Base-by-base conservation (phyloP, 1,284 basidiomycete genomes). In the Ceratobasidium sp. region DNA sequence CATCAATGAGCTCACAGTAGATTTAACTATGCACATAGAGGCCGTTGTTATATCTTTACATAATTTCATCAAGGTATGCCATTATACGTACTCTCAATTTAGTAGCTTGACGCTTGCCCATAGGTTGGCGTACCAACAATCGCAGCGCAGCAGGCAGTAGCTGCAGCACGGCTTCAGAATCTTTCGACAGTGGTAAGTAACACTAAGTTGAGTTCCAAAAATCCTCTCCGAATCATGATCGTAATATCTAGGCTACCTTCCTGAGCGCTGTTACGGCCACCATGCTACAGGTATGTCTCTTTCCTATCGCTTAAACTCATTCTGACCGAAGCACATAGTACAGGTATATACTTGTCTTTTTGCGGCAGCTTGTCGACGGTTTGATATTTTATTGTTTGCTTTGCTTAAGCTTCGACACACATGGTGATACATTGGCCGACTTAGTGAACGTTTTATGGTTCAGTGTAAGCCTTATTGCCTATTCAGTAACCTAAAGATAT, bases 361-460 rank as follows among this genome's bases (percentile, higher is more conserved):
- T 33, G 33, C 4, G 33, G 33, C 33, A 33, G 33, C 33, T 33
- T 33, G 4, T 33, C 33, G 33, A 33, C 33, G 58, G 6, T 61
- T 61, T 26, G 26, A 26, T 33, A 61, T 61, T 4, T 18, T 2
- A 15, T 61, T 26, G 23, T 33, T 61, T 15, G 7, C 23, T 13
- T 10, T 39, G 3, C 46, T 13, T 13, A 40, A 71, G 68, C 23
- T 71, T 39, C 26, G 68, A 71, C 3, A 51, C 15, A 1, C 49
- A 55, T 42, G 23, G 33, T 18, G 23, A 10, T 39, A 12, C 51
- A 7, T 1, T 77, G 10, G 6, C 40, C 23, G 68, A 61, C 88
- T 3, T 75, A n/a, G 92, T 93, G 60, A 93, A 93, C 82, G 87
- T 86, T 39, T 91, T 93, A 81, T 93, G 92, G 92, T 93, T 94